Percentiles rank a stretch among this genome's conserved stretches.
Conservation (phyloP, 371 early-diverging fungal genomes). For the Mortierella sp. region DNA sequence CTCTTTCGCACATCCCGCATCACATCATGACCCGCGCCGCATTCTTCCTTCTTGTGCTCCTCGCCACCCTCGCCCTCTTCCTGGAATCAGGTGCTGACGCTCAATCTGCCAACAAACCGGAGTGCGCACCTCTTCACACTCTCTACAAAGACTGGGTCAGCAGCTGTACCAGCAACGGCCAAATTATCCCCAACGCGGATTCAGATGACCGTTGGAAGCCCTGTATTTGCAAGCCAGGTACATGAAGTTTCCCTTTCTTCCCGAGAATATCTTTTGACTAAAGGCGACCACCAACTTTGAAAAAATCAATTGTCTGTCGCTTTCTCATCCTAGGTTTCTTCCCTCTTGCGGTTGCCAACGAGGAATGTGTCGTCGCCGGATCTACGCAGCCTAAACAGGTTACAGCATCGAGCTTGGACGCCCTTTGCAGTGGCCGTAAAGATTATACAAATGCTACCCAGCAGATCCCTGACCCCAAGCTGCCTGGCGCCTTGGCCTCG, state of each 20-base stretch:
- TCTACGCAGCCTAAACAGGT: slow-evolving; percentile 3
- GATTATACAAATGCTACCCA: slow-evolving; percentile 10
- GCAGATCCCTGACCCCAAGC: neutral
- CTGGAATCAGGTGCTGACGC: slow-evolving; percentile 19
- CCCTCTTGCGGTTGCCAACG: slow-evolving; percentile 30
- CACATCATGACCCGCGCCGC: slow-evolving; percentile 13
- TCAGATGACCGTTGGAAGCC: slow-evolving; percentile 31
- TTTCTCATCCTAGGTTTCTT: slow-evolving; percentile 28
- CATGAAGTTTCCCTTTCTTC: neutral
- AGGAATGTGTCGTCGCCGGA: slow-evolving; percentile 16
- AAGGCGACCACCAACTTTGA: neutral
- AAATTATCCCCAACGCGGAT: slow-evolving; percentile 30
- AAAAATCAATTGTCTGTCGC: no score
- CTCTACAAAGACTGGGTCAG: slow-evolving; percentile 31
- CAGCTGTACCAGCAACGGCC: slow-evolving; percentile 20
- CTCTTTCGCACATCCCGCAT: neutral
- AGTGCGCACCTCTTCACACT: slow-evolving; percentile 31
- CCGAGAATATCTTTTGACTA: neutral
- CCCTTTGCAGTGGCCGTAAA: slow-evolving; percentile 3
- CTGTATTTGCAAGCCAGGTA: slow-evolving; percentile 40
- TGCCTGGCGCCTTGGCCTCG: slow-evolving; percentile 22
- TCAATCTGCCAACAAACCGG: slow-evolving; percentile 16
- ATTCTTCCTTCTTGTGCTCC: slow-evolving; percentile 10
- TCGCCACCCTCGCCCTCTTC: slow-evolving; percentile 4
- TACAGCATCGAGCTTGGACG: slow-evolving; percentile 11